Evolutionary conservation across 371 early-diverging fungal species (phyloP), one percentile per base, ranked within the genome.

Genomic region (Dinochytrium kinnereticum): DNA sequence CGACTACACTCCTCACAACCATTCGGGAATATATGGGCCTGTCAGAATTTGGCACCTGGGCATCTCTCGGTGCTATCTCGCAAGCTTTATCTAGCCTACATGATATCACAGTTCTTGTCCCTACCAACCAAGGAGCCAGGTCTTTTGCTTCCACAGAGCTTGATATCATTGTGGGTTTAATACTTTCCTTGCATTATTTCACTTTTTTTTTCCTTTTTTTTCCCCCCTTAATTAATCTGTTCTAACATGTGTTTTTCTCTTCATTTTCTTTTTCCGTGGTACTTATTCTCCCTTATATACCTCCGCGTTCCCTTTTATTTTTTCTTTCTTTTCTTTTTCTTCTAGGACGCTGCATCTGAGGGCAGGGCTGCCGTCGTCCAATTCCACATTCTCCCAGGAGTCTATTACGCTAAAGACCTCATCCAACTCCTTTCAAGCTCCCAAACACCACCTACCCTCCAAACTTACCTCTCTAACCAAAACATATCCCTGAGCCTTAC

Each of bases 301-400:
- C n/a, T n/a, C n/a, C n/a, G n/a, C n/a, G n/a, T n/a, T n/a, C n/a
- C n/a, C n/a, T n/a, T n/a, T n/a, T n/a, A n/a, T n/a, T n/a, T n/a
- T n/a, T n/a, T n/a, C n/a, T n/a, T n/a, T n/a, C n/a, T n/a, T n/a
- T n/a, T n/a, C n/a, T n/a, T n/a, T n/a, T n/a, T n/a, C n/a, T n/a
- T n/a, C n/a, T n/a, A n/a, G n/a, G n/a, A n/a, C n/a, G n/a, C n/a
- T n/a, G n/a, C n/a, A n/a, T n/a, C n/a, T n/a, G n/a, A n/a, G 10
- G 39, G 70, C 40, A 51, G 70, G 21, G 59, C 55, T 3, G 67
- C 78, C 3, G 64, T 75, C 24, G 28, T 75, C 10, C 37, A 73
- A 51, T 75, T 69, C 61, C 78, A 78, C 37, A 69, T 76, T n/a
- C 49, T 76, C 5, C 53, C 71, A 1, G 77, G 77, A 1, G 53